Evolutionary conservation across 768 basidiomycete species (phyloP), one percentile per base, ranked within the genome.

Genomic region (Sporobolomyces pararoseus): DNA sequence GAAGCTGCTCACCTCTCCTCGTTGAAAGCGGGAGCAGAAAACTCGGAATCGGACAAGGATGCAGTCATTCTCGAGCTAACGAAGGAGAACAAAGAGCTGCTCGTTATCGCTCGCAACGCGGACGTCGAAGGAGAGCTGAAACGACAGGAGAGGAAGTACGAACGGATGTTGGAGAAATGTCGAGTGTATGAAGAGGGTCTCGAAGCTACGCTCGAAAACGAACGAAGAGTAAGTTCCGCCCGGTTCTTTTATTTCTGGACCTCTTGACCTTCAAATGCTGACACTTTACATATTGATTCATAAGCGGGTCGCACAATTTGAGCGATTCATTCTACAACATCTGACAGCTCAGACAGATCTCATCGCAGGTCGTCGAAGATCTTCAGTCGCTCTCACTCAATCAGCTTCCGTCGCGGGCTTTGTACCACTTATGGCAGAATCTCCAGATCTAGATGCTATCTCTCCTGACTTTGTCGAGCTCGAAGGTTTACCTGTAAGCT

Each of bases 301-400:
- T n/a, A n/a, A 75, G 75, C 64, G 65, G 6, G 59, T 67, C 63
- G 70, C 67, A 13, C 63, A 66, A 35, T 71, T 76, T n/a, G 75
- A 76, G 42, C 60, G 65, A 27, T 76, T 74, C 63, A 67, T 76
- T 62, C 54, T 76, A 4, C 68, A 73, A 31, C 69, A 73, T 51
- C 62, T 76, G 49, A 39, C 37, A 12, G 23, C 57, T 7, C 57
- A 64, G n/a, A 55, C 68, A 14, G 52, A 60, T 44, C 32, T 51
- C 12, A 60, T 67, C 57, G 23, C 52, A 12, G 68, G 62, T 23
- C 46, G 58, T 0, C 60, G 72, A 3, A 61, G 68, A 7, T 67
- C 65, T 6, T 74, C 72, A 0, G 52, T 44, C 52, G 60, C 44
- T 4, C 27, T 71, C n/a, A 29, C 63, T 7, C 37, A 50, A 3